A percentile compares a stretch with the other conserved stretches of the same genome.
Conservation (phyloP, 805 yeast species). For the Suhomyces tanzawaensis region DNA sequence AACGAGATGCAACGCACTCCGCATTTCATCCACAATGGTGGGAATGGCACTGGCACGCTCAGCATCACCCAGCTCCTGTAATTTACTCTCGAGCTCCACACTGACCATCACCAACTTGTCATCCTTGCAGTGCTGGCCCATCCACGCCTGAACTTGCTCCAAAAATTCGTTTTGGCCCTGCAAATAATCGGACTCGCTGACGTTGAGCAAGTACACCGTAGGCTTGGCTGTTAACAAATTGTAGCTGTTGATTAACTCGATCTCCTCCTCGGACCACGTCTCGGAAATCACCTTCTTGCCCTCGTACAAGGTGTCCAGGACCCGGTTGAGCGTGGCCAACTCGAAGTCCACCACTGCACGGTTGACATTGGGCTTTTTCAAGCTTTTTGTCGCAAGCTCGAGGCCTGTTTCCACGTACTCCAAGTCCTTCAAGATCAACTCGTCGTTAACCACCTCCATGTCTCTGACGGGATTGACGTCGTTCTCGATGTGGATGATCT, state of each 20-base stretch:
- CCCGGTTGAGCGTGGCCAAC: conserved; percentile 27
- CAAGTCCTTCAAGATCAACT: conserved; percentile 56
- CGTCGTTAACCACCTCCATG: conserved; percentile 60
- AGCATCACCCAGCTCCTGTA: conserved; percentile 21
- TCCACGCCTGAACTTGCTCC: conserved; percentile 60
- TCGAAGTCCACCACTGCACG: conserved; percentile 26
- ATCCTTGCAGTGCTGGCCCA: conserved; percentile 61
- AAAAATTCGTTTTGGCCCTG: conserved; percentile 51
- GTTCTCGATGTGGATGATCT: conserved; percentile 62
- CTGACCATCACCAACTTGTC: conserved; percentile 38
- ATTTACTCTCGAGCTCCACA: conserved; percentile 49
- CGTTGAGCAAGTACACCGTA: conserved; percentile 72
- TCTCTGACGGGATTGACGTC: conserved; percentile 62
- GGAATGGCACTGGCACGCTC: conserved; percentile 52
- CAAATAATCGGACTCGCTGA: conserved; percentile 66
- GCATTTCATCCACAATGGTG: conserved; percentile 61
- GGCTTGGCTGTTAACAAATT: conserved; percentile 86
- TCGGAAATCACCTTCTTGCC: conserved; percentile 61
- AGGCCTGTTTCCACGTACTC: conserved; percentile 57
- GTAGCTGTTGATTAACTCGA: conserved; percentile 64
- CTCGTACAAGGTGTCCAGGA: conserved; percentile 36
- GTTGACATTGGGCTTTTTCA: conserved; percentile 29
- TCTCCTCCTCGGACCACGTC: conserved; percentile 61
- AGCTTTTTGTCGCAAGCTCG: conserved; percentile 27
- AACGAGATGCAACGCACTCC: conserved; percentile 64